Conservation (phyloP, 495 filamentous ascomycete species). For the Pyrenula massariospora region DNA sequence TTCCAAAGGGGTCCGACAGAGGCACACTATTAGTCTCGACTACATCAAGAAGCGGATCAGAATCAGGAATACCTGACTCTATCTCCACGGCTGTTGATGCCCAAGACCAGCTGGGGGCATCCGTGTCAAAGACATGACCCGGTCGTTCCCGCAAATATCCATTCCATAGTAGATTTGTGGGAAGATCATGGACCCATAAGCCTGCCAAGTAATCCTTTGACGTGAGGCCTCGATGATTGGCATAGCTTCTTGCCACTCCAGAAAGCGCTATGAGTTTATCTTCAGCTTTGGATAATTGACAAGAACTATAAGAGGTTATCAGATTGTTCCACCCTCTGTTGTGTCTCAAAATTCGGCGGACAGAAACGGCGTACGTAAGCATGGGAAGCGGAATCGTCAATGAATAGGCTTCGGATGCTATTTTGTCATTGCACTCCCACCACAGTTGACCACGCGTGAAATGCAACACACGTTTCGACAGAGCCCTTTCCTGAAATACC, state of each 20-base stretch:
- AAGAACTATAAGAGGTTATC: slow-evolving; percentile 5
- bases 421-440: not conserved
- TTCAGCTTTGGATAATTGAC: slow-evolving; percentile 3
- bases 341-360: not conserved
- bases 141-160: not conserved
- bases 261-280: slow-evolving; percentile 15
- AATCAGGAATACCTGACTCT: no score
- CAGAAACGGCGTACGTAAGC: not conserved
- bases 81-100: no score
- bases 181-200: not conserved
- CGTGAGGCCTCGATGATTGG: no score
- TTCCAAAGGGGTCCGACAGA: no score
- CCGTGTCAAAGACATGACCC: slow-evolving; percentile 1
- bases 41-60: no score
- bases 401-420: not conserved
- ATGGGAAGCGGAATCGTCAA: not conserved
- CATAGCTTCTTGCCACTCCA: slow-evolving; percentile 13
- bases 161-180: not conserved
- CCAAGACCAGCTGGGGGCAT: slow-evolving; percentile 14
- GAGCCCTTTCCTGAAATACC: not conserved
- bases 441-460: not conserved
- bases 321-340: not conserved
- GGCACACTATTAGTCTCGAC: no score
- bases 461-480: not conserved
- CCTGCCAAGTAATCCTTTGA: not conserved